A percentile compares a stretch with the other conserved stretches of the same genome.
phyloP scores from a whole-genome alignment of 257 asterid species.

The Echium plantagineum region DNA sequence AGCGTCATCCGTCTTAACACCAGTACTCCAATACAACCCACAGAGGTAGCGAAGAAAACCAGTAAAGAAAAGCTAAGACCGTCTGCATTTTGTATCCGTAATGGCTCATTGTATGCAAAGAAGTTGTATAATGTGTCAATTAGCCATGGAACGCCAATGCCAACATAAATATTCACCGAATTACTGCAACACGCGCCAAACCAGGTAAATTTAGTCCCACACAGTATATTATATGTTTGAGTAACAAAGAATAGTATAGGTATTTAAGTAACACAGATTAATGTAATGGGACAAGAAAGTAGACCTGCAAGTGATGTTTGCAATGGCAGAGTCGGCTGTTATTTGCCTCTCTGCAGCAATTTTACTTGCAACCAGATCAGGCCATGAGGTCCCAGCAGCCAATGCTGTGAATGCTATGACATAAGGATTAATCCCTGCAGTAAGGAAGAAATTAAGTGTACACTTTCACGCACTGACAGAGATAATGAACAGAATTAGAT shows the following conservation, averaged over 20 bases:
- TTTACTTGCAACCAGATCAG: conserved; percentile 94
- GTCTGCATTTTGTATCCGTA: conserved; percentile 54
- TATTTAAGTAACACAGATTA: not conserved
- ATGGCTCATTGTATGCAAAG: conserved; percentile 60
- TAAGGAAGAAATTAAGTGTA: not conserved
- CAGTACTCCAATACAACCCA: conserved; percentile 69
- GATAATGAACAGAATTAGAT: not conserved
- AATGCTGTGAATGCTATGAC: conserved; percentile 82
- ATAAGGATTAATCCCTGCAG: conserved; percentile 64
- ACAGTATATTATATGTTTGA: no score
- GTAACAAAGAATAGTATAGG: not conserved
- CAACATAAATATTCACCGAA: conserved; percentile 82
- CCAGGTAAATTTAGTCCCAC: not conserved
- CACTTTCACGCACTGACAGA: not conserved
- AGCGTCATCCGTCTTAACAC: conserved; percentile 52
- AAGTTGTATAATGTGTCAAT: conserved; percentile 70
- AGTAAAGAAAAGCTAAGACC: conserved; percentile 83
- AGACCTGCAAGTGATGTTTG: conserved; percentile 93
- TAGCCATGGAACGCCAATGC: conserved; percentile 91
- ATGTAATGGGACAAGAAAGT: not conserved
- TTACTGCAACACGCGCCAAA: conserved; percentile 39
- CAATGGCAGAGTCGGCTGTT: conserved; percentile 93
- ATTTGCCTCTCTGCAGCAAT: conserved; percentile 93
- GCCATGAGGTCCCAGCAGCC: conserved; percentile 95
- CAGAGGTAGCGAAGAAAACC: conserved; percentile 71